Conservation (phyloP, 2,329 filamentous ascomycete species). For the Chalaropsis thielavioides region DNA sequence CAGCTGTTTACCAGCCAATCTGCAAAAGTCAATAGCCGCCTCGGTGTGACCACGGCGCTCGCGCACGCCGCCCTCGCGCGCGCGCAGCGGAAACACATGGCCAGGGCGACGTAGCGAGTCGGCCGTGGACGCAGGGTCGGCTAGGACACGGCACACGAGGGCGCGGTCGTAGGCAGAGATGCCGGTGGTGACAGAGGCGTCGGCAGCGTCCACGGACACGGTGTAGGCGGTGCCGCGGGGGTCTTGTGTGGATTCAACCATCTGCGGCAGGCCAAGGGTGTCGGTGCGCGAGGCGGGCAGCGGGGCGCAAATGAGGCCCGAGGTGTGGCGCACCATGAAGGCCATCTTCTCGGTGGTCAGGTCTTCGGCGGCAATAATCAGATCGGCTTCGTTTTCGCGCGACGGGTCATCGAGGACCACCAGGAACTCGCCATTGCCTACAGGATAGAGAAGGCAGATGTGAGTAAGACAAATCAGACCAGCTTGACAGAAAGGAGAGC, state of each 20-base stretch:
- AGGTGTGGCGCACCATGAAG: slow-evolving; percentile 85
- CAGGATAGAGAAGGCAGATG: slow-evolving; percentile 15
- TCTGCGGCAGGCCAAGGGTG: slow-evolving; percentile 67
- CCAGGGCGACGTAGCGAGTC: slow-evolving; percentile 65
- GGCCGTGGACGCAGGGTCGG: slow-evolving; percentile 43
- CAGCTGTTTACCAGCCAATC: slow-evolving; percentile 60
- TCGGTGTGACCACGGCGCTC: slow-evolving; percentile 80
- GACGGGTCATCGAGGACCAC: slow-evolving; percentile 84
- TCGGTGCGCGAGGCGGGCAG: slow-evolving; percentile 55
- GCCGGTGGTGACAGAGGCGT: slow-evolving; percentile 65
- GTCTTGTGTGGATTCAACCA: slow-evolving; percentile 65
- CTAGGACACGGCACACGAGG: slow-evolving; percentile 64
- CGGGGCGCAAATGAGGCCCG: slow-evolving; percentile 83
- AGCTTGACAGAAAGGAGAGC: background rate
- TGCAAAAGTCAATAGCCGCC: slow-evolving; percentile 80
- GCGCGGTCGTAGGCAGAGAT: slow-evolving; percentile 82
- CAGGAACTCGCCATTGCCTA: slow-evolving; percentile 77
- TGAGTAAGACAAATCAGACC: background rate
- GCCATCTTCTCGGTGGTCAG: slow-evolving; percentile 84
- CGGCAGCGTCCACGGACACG: slow-evolving; percentile 66
- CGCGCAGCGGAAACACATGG: slow-evolving; percentile 76
- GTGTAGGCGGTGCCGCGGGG: slow-evolving; percentile 88
- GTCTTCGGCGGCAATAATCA: slow-evolving; percentile 81
- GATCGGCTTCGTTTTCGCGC: slow-evolving; percentile 95
- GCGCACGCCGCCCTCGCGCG: slow-evolving; percentile 64